Conservation (phyloP, 2,329 filamentous ascomycete species). For the Furcasterigmium furcatum region DNA sequence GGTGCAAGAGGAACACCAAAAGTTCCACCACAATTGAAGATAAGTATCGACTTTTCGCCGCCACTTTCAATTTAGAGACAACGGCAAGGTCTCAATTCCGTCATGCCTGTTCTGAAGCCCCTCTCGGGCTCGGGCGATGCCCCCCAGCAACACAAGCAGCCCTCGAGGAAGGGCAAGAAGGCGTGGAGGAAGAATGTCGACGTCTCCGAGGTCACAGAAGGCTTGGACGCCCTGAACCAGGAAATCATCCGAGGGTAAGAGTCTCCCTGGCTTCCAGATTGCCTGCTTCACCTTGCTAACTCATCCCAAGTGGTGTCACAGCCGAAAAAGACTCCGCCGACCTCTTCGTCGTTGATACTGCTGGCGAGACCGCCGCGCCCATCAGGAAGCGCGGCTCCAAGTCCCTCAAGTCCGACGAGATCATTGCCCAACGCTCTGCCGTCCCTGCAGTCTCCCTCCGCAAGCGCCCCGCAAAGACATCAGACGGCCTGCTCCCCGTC, state of each 20-base stretch:
- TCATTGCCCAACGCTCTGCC: conserved; percentile 79
- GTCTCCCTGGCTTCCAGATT: conserved; percentile 12
- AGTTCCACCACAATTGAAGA: conserved; percentile 1
- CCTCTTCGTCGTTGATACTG: conserved; percentile 80
- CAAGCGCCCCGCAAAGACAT: conserved; percentile 72
- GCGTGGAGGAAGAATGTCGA: conserved; percentile 99
- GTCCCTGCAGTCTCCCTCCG: conserved; percentile 74
- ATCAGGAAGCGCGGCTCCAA: conserved; percentile 69
- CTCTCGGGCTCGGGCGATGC: conserved; percentile 51
- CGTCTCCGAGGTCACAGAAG: conserved; percentile 78
- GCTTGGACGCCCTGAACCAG: conserved; percentile 79
- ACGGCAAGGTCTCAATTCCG: conserved; percentile 6
- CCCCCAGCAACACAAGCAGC: conserved; percentile 79
- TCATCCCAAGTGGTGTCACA: conserved; percentile 67
- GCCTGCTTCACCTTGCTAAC: background rate
- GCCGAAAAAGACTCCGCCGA: conserved; percentile 78
- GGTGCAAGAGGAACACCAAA: conserved; percentile 2
- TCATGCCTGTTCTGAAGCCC: conserved; percentile 52
- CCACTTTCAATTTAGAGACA: background rate
- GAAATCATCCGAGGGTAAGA: conserved; percentile 84
- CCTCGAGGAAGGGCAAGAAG: conserved; percentile 96
- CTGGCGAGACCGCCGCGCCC: conserved; percentile 64
- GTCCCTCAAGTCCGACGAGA: conserved; percentile 84
- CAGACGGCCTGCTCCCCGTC: conserved; percentile 67
- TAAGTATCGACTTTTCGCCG: conserved; percentile 6